Conservation (phyloP, 139 green algal genomes). For the Asterochloris sp. region DNA sequence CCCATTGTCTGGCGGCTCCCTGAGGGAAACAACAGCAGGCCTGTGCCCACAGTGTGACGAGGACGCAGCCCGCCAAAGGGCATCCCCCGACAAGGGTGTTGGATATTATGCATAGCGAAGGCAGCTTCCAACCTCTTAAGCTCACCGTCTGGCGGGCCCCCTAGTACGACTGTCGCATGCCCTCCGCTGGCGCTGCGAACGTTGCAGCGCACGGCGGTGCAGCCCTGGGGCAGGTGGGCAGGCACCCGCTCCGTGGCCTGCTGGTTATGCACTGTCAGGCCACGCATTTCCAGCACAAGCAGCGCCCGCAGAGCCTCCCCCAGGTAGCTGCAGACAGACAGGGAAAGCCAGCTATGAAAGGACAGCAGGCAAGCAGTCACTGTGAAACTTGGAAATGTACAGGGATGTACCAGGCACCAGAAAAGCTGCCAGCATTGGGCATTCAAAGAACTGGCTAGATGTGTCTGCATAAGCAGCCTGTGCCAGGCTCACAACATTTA, state of each 20-base stretch:
- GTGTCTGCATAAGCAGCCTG: too few relatives aligned
- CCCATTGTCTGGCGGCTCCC: too few relatives aligned
- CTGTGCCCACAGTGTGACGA: too few relatives aligned
- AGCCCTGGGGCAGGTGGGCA: constrained; percentile 59
- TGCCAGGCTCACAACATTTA: too few relatives aligned
- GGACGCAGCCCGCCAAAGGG: too few relatives aligned
- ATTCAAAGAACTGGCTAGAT: too few relatives aligned
- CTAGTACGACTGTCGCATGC: constrained; percentile 54
- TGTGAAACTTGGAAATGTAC: constrained; percentile 10
- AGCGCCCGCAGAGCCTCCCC: constrained; percentile 75
- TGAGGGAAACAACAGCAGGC: too few relatives aligned
- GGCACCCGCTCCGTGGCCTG: constrained; percentile 39
- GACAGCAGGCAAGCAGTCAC: not conserved
- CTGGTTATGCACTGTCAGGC: constrained; percentile 22
- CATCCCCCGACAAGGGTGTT: too few relatives aligned
- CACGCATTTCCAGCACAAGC: constrained; percentile 60
- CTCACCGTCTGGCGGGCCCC: constrained; percentile 41
- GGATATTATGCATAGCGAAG: too few relatives aligned
- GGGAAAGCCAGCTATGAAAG: not conserved
- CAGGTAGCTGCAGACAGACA: constrained; percentile 39
- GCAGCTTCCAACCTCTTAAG: too few relatives aligned
- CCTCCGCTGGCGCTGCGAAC: constrained; percentile 43
- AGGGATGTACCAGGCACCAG: not conserved
- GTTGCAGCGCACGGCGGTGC: constrained; percentile 52
- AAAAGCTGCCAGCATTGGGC: not conserved